These are phyloP conservation scores for Pichia sp. DNA, from an alignment of 1,139 yeast genomes.

Conservation along the genomic window DNA sequence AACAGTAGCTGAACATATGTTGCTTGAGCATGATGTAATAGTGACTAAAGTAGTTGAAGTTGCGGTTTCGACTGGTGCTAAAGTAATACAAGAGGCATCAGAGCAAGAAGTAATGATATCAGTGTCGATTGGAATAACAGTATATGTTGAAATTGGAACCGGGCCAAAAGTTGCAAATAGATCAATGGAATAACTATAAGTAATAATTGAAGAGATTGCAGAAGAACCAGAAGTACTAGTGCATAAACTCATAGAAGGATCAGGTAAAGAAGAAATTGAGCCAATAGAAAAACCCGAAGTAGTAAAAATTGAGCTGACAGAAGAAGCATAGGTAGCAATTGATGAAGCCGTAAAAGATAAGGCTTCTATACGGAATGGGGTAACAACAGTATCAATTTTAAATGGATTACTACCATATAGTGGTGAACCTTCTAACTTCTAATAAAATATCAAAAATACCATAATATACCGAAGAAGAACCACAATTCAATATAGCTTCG, in stretches of 20 bases:
- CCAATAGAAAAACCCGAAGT: too few relatives aligned
- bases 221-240: constrained; percentile 14
- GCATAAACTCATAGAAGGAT: constrained; percentile 10
- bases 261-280: too few relatives aligned
- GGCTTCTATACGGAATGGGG: too few relatives aligned
- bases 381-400: constrained; percentile 21
- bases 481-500: constrained; percentile 12
- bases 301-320: too few relatives aligned
- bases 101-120: constrained; percentile 37
- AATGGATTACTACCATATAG: constrained; percentile 18
- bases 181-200: constrained; percentile 8
- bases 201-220: constrained; percentile 3
- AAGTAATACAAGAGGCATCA: constrained; percentile 15
- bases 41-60: constrained; percentile 18
- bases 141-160: background rate
- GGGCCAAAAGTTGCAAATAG: constrained; percentile 11
- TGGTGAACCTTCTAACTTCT: constrained; percentile 16
- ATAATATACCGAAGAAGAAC: constrained; percentile 10
- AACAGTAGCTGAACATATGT: constrained; percentile 36
- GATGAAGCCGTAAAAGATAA: too few relatives aligned
- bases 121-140: constrained; percentile 12
- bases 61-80: constrained; percentile 10
- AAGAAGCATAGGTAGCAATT: too few relatives aligned
- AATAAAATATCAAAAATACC: constrained; percentile 21
- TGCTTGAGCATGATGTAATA: constrained; percentile 40